phyloP scores from a whole-genome alignment of 768 basidiomycete species.

The Dacryopinax spathularia region DNA sequence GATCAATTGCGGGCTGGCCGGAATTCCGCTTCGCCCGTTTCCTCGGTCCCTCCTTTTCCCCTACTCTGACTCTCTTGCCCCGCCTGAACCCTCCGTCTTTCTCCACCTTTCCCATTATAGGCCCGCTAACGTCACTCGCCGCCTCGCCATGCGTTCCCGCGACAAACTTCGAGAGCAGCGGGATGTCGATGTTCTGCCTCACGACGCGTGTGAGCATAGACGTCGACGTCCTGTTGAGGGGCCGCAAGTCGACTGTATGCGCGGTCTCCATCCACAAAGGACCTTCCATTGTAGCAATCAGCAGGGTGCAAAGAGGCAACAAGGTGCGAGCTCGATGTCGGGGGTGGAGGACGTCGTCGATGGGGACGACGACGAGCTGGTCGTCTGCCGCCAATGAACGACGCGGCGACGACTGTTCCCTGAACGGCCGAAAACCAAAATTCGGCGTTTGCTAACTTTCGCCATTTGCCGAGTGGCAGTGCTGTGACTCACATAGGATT shows the following conservation, averaged over 20 bases:
- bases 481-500: too few species aligned
- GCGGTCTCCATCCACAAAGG: background rate
- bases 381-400: too few species aligned
- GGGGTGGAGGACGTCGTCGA: too few species aligned
- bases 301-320: too few species aligned
- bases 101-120: background rate
- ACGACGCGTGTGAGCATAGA: background rate
- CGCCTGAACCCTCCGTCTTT: too few species aligned
- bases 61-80: background rate
- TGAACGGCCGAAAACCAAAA: too few species aligned
- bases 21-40: background rate
- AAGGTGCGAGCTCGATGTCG: too few species aligned
- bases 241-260: background rate
- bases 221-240: background rate
- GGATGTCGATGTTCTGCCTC: background rate
- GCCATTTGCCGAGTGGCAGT: too few species aligned
- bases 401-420: too few species aligned
- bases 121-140: background rate
- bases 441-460: too few species aligned
- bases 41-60: background rate
- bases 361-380: too few species aligned
- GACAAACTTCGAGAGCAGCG: background rate
- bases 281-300: too few species aligned
- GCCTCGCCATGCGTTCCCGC: background rate
- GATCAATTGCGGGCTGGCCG: background rate